Evolutionary conservation across 2,329 filamentous ascomycete genomes (phyloP).

Genomic region (Curvularia verruculosa): DNA sequence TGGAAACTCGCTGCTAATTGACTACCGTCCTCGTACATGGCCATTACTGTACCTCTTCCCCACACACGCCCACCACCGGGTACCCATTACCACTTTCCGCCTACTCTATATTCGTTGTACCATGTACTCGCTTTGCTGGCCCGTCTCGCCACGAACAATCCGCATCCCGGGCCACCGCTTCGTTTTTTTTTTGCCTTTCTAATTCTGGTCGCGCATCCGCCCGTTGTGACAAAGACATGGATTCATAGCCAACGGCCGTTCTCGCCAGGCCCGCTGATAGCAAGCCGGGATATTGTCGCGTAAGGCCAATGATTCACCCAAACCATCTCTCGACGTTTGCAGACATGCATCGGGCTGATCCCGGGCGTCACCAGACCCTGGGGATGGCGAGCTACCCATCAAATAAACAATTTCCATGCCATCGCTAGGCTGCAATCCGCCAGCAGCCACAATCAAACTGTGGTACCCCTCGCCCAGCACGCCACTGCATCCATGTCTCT

Average conservation of each 20-base stretch:
- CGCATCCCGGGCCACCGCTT: no score
- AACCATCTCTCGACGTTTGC: constrained; percentile 13
- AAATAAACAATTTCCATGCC: constrained; percentile 16
- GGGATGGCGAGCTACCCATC: constrained; percentile 27
- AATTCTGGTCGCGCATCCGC: no score
- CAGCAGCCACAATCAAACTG: constrained; percentile 38
- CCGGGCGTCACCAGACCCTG: constrained; percentile 37
- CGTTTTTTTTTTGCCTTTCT: no score
- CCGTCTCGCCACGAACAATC: neutral
- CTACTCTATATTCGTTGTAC: neutral
- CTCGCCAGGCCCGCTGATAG: constrained; percentile 5
- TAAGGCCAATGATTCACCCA: constrained; percentile 29
- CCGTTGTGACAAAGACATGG: no score
- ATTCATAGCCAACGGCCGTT: neutral
- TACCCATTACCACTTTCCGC: neutral
- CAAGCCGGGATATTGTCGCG: constrained; percentile 27
- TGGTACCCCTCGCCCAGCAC: constrained; percentile 29
- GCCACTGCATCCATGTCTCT: constrained; percentile 15
- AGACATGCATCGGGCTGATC: constrained; percentile 27
- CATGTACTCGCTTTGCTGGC: neutral
- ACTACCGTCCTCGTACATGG: no score
- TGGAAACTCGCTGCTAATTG: constrained; percentile 6
- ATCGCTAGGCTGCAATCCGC: constrained; percentile 29
- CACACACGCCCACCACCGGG: constrained; percentile 10
- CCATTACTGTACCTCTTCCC: neutral